Conservation (phyloP, 176 grass and related monocot genomes). For the Triticum monococcum region DNA sequence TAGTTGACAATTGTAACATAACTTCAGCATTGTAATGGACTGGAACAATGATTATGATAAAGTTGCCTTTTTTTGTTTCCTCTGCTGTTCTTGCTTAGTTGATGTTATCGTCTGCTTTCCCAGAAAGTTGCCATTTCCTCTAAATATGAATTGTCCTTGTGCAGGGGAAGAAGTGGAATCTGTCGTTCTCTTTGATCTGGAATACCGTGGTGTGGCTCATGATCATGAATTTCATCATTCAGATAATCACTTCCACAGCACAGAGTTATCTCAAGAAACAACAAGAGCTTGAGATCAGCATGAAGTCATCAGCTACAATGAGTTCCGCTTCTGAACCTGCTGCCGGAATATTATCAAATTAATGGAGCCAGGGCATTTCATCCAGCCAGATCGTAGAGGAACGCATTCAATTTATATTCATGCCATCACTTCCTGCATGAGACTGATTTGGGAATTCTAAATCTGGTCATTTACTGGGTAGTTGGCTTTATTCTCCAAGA, state of each 20-base stretch:
- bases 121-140: neutral
- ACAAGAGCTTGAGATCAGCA: conserved; percentile 70
- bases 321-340: conserved; percentile 33
- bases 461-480: neutral
- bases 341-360: conserved; percentile 23
- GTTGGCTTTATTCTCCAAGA: conserved; percentile 16
- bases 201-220: conserved; percentile 83
- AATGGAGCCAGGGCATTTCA: neutral
- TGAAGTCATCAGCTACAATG: conserved; percentile 22
- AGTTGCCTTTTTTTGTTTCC: neutral
- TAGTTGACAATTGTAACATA: neutral
- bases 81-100: neutral
- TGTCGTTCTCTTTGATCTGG: conserved; percentile 74
- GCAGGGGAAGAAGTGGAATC: conserved; percentile 73
- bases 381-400: neutral
- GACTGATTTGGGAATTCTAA: neutral
- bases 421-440: neutral
- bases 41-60: neutral
- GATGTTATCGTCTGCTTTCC: neutral
- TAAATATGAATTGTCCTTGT: conserved; percentile 24
- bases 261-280: conserved; percentile 73
- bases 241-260: conserved; percentile 87
- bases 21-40: neutral
- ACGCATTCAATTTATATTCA: neutral
- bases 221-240: conserved; percentile 79